Base-by-base conservation (phyloP, 2,329 filamentous ascomycete genomes). In the Penicillium hordei region DNA sequence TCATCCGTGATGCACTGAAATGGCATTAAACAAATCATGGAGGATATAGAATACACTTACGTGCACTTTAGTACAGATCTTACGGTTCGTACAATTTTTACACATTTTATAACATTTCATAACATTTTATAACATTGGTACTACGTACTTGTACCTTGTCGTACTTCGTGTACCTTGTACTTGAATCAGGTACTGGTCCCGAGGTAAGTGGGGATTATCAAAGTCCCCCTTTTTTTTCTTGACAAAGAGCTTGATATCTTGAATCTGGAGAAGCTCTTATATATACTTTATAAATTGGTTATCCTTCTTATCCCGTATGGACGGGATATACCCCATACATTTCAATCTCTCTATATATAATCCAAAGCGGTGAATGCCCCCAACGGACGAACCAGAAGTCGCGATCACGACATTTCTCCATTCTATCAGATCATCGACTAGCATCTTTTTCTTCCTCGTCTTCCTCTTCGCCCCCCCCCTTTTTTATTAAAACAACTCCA, bases 361-460 rank as follows among this genome's bases (percentile, higher is more conserved):
- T 10, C 10, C 9, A 42, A 56, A 67, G 66, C 65, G 68, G 67
- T 68, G 59, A 70, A 55, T 51, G 45, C 34, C 25, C 23, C 31
- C 38, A 42, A 65, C 65, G 53, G 68, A 63, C 71, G 59, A 70
- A 73, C 64, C 66, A 72, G 57, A 64, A 45, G 19, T 27, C 45
- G 65, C 71, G 70, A 76, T 76, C 71, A 75, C 74, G 74, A 76
- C 73, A 76, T 76, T 74, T 75, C 71, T 70, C 72, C 74, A 74
- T 74, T 71, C 62, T 68, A 76, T 76, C 71, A 73, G 70, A 73
- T 73, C 73, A 75, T 76, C 71, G 61, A 60, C 65, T 67, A 71
- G 69, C 45, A 48, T 54, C 58, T 17, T 40, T 46, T 43, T n/a
- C 44, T 44, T 48, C 52, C 29, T 45, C 38, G 23, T 40, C 43